A percentile compares a stretch with the other conserved stretches of the same genome.
Evolutionary conservation across 495 filamentous ascomycete species (phyloP).

Genomic region (Trichocladium uniseriatum): DNA sequence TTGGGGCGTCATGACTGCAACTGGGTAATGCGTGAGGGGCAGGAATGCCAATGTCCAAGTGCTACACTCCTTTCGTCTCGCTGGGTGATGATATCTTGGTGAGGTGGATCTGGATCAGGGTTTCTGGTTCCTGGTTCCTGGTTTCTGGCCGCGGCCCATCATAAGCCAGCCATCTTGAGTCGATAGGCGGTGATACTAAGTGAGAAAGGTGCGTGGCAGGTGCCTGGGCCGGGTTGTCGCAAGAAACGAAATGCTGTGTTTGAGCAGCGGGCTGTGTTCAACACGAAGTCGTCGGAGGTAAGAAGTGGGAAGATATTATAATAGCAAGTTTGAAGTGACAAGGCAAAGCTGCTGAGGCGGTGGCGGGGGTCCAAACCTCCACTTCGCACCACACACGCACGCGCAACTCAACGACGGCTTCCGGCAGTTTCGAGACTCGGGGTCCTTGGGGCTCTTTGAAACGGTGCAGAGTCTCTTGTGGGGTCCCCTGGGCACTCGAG

Average conservation of each 20-base stretch:
- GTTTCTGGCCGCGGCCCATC: neutral
- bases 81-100: too few species aligned
- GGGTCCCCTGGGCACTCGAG: neutral
- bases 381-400: neutral
- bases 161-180: constrained; percentile 2
- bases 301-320: too few species aligned
- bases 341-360: neutral
- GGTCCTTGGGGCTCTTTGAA: neutral
- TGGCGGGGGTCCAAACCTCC: neutral
- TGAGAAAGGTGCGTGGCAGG: neutral
- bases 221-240: neutral
- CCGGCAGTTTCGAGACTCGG: neutral
- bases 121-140: neutral
- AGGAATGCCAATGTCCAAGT: neutral
- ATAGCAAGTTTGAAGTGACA: too few species aligned
- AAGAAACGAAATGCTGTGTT: too few species aligned
- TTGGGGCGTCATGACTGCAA: constrained; percentile 10
- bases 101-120: too few species aligned
- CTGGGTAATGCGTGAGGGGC: neutral
- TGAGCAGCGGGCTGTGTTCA: too few species aligned
- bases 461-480: constrained; percentile 1
- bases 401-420: neutral
- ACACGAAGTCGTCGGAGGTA: too few species aligned
- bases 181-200: neutral
- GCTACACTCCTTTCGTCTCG: too few species aligned